Percentiles rank a stretch among this genome's conserved stretches.
These are phyloP conservation scores for Aspergillus sp. DNA, from an alignment of 2,329 filamentous ascomycete species.

Conservation along the genomic window DNA sequence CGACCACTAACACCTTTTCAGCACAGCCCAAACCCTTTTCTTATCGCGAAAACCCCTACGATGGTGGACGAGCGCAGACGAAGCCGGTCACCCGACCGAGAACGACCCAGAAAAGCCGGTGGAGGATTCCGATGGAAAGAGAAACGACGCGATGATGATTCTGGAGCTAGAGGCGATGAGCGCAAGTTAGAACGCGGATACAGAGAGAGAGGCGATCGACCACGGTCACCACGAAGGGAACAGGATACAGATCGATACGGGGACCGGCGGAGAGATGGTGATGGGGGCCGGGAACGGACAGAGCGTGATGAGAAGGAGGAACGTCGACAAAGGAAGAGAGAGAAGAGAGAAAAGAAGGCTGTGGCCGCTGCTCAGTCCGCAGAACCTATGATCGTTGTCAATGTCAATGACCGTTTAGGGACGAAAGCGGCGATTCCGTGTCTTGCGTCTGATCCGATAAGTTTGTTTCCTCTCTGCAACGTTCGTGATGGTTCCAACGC, in stretches of 20 bases:
- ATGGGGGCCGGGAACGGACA: conserved; percentile 15
- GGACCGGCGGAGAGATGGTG: conserved; percentile 16
- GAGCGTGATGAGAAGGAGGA: conserved; percentile 17
- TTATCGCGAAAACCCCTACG: neutral
- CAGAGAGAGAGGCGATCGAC: conserved; percentile 24
- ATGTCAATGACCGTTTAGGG: conserved; percentile 89
- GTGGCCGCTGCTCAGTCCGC: conserved; percentile 31
- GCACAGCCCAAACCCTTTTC: conserved; percentile 1
- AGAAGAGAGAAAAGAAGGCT: conserved; percentile 36
- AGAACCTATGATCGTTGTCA: conserved; percentile 87
- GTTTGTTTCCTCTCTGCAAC: conserved; percentile 21
- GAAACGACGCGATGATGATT: conserved; percentile 42
- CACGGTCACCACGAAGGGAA: conserved; percentile 29
- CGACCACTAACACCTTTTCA: conserved; percentile 11
- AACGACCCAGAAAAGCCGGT: conserved; percentile 32
- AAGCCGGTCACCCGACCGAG: conserved; percentile 39
- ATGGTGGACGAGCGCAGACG: conserved; percentile 31
- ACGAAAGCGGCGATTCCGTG: conserved; percentile 94
- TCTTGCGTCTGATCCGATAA: conserved; percentile 72
- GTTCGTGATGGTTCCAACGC: neutral
- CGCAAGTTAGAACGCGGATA: conserved; percentile 48
- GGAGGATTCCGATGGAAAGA: conserved; percentile 44
- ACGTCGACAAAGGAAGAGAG: conserved; percentile 32
- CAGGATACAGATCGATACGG: conserved; percentile 19
- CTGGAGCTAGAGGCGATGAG: conserved; percentile 35